A percentile compares a stretch with the other conserved stretches of the same genome.
Evolutionary conservation across 768 basidiomycete species (phyloP).

Genomic region (Podaxis sp.): DNA sequence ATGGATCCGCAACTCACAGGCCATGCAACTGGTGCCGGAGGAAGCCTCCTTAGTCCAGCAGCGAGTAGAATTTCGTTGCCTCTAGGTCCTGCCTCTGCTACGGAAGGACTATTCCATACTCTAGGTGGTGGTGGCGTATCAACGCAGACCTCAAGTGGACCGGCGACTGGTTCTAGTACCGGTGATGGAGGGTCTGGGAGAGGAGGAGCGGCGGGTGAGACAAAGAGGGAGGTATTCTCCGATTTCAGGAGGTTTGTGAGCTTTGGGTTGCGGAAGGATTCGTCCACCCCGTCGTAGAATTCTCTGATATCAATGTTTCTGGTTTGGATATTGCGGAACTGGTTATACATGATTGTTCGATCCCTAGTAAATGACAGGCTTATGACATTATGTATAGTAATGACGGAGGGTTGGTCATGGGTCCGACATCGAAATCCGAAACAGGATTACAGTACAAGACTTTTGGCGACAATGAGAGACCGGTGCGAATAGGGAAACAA

Average conservation of each 20-base stretch:
- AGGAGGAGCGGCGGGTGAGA: constrained; percentile 30
- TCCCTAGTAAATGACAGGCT: neutral
- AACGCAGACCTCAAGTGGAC: constrained; percentile 54
- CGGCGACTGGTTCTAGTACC: constrained; percentile 56
- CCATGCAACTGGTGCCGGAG: constrained; percentile 23
- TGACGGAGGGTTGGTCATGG: neutral
- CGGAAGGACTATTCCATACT: constrained; percentile 57
- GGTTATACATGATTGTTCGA: neutral
- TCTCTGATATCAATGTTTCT: neutral
- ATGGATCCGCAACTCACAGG: constrained; percentile 79
- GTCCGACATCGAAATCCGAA: neutral
- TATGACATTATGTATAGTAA: neutral
- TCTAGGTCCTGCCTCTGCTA: constrained; percentile 25
- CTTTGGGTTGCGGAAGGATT: constrained; percentile 80
- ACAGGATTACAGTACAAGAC: neutral
- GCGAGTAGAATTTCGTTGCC: constrained; percentile 59
- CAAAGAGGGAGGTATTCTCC: constrained; percentile 79
- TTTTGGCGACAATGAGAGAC: neutral
- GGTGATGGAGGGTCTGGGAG: constrained; percentile 26
- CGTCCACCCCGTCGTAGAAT: constrained; percentile 20
- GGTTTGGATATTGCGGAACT: constrained; percentile 9
- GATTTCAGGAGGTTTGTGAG: constrained; percentile 86
- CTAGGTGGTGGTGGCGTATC: constrained; percentile 35
- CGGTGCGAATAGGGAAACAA: neutral
- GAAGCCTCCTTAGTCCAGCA: constrained; percentile 61